Conservation (phyloP, 1,284 basidiomycete genomes). For the Ceratobasidium sp. region DNA sequence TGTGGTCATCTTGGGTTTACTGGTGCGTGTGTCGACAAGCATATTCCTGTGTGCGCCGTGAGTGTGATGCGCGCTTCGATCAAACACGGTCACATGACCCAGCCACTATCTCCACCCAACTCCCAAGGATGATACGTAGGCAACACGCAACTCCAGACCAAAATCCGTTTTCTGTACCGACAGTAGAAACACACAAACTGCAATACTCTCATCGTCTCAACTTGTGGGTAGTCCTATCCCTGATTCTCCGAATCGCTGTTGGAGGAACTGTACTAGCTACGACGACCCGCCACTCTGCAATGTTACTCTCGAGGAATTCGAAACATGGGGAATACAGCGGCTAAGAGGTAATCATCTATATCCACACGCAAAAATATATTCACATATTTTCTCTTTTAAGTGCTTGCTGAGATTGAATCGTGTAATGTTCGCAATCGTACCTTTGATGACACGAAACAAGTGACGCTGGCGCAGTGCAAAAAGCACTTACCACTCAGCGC, state of each 20-base stretch:
- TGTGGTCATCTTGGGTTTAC: slow-evolving; percentile 24
- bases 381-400: slow-evolving; percentile 49
- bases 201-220: slow-evolving; percentile 79
- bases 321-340: slow-evolving; percentile 89
- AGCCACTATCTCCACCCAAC: background rate
- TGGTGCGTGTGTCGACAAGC: slow-evolving; percentile 10
- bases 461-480: slow-evolving; percentile 68
- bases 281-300: slow-evolving; percentile 87
- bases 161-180: slow-evolving; percentile 10
- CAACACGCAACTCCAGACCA: background rate
- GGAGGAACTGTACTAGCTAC: slow-evolving; percentile 66
- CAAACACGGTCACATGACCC: slow-evolving; percentile 43
- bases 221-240: slow-evolving; percentile 67
- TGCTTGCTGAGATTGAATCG: slow-evolving; percentile 96
- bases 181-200: slow-evolving; percentile 52
- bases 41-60: background rate
- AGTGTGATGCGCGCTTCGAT: slow-evolving; percentile 18
- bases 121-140: slow-evolving; percentile 16
- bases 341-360: slow-evolving; percentile 63
- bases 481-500: slow-evolving; percentile 80
- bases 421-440: slow-evolving; percentile 85
- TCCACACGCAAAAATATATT: slow-evolving; percentile 2
- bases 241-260: background rate
- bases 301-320: slow-evolving; percentile 96
- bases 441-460: slow-evolving; percentile 77